A percentile compares a stretch with the other conserved stretches of the same genome.
phyloP scores from a whole-genome alignment of 1,284 basidiomycete species.

The Polyporus tsugae region DNA sequence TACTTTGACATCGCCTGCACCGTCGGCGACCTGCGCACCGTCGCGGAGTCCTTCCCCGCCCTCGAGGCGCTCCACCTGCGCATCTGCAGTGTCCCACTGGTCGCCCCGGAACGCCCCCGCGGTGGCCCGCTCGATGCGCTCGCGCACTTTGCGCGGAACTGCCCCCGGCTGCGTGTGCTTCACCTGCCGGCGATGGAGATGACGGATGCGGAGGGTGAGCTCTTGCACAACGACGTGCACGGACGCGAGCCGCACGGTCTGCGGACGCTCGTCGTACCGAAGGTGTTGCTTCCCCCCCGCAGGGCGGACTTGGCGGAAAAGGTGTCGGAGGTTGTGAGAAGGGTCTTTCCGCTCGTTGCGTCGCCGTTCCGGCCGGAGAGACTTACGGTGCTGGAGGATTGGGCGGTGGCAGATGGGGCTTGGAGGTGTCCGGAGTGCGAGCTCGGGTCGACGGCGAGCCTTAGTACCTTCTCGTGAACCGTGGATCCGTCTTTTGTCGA shows the following conservation, averaged over 20 bases:
- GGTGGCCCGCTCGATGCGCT: not conserved
- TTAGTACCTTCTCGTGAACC: not conserved
- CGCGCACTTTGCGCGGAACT: not conserved
- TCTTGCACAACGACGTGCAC: no score
- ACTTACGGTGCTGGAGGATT: no score
- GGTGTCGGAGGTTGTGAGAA: not conserved
- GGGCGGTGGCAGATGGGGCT: not conserved
- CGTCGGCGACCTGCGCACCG: not conserved
- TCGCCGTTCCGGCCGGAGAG: constrained; percentile 1
- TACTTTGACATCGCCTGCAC: not conserved
- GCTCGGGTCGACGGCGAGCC: not conserved
- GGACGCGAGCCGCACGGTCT: not conserved
- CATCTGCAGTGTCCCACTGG: not conserved
- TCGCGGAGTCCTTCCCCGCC: not conserved
- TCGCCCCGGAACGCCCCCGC: not conserved
- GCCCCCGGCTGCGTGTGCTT: not conserved
- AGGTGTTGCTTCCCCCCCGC: not conserved
- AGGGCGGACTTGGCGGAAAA: not conserved
- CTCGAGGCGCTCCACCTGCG: not conserved
- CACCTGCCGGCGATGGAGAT: constrained; percentile 3
- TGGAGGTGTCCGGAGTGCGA: not conserved
- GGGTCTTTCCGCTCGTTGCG: not conserved
- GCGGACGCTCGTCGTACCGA: not conserved
- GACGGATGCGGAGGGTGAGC: no score
- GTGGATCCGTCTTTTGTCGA: no score